Percentiles rank a stretch among this genome's conserved stretches.
Conservation (phyloP, 176 grass and related monocot species). For the Avena insularis region DNA sequence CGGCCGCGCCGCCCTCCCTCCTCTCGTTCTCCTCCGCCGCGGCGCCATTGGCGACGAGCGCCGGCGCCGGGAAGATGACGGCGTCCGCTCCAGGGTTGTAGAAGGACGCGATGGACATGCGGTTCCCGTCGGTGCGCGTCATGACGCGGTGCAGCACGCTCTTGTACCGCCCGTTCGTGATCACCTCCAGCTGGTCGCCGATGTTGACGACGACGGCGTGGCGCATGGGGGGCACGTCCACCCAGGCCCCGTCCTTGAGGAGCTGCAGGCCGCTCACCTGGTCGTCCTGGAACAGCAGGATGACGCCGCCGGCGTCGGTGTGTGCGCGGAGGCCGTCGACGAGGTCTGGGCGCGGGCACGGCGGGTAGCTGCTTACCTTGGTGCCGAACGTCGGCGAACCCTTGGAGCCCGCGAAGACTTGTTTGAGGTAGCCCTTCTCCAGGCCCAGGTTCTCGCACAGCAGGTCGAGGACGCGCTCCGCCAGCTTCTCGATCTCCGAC, state of each 20-base stretch:
- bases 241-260: not conserved
- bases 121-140: conserved; percentile 7
- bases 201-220: conserved; percentile 4
- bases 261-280: conserved; percentile 2
- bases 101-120: not conserved
- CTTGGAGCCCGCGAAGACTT: conserved; percentile 47
- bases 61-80: conserved; percentile 40
- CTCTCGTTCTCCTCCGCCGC: not conserved
- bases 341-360: conserved; percentile 82
- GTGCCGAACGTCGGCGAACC: conserved; percentile 74
- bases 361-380: conserved; percentile 91
- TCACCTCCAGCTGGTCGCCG: conserved; percentile 21
- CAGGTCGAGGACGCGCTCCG: conserved; percentile 65
- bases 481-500: conserved; percentile 64
- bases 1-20: not conserved
- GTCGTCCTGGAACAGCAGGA: conserved; percentile 21
- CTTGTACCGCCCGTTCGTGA: conserved; percentile 29
- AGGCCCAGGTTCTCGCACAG: conserved; percentile 79
- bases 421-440: conserved; percentile 64
- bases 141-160: conserved; percentile 19
- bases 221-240: conserved; percentile 12
- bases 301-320: conserved; percentile 7
- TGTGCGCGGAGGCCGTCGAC: conserved; percentile 37
- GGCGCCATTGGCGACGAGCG: conserved; percentile 3
- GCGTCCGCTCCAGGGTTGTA: not conserved